Base-by-base conservation (phyloP, 1,139 yeast genomes). In the Zhuliangozyma parablackwelliae region DNA sequence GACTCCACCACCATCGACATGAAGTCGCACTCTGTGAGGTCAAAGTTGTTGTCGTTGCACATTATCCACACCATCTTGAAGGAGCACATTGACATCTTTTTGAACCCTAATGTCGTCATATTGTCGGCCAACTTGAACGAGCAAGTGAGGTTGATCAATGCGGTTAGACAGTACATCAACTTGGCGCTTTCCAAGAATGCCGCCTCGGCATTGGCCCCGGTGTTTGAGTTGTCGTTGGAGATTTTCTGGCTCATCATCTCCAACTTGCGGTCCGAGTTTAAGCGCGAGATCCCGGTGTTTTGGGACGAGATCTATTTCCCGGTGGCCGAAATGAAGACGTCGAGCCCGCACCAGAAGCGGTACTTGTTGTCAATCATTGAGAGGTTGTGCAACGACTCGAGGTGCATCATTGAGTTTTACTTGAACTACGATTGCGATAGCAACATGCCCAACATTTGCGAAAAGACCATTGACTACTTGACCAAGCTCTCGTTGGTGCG, bases 401-500 rank as follows among this genome's bases (percentile, higher is more conserved):
- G 96, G 46, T 84, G 95, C 28, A 69, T 94, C 42, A 88, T 94
- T 42, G 99, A 94, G 60, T 79, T 92, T 45, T 94, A 90, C 55
- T 73, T 94, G 51, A 94, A 94, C 58, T 94, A 92, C 59, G 99
- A 94, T 59, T 94, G 99, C 65, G 96, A 89, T 56, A 74, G 83
- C 12, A 68, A 77, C 6, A 77, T 83, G 72, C 87, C 95, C 33
- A 92, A 92, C 56, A 72, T 90, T 35, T 88, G 92, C 57, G 98
- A 94, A 59, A 73, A 78, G 38, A 66, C 87, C 29, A 78, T 89
- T 38, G 92, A 88, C 48, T 82, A 84, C 48, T 68, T 92, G 47
- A 84, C 95, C 6, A 78, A 76, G 47, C 63, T 84, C 41, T 82
- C 96, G 0, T 67, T 86, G 31, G 72, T 82, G 1, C 73, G 89